Evolutionary conservation across 768 basidiomycete species (phyloP), one percentile per base, ranked within the genome.

Genomic region (Amanita brunnescens): DNA sequence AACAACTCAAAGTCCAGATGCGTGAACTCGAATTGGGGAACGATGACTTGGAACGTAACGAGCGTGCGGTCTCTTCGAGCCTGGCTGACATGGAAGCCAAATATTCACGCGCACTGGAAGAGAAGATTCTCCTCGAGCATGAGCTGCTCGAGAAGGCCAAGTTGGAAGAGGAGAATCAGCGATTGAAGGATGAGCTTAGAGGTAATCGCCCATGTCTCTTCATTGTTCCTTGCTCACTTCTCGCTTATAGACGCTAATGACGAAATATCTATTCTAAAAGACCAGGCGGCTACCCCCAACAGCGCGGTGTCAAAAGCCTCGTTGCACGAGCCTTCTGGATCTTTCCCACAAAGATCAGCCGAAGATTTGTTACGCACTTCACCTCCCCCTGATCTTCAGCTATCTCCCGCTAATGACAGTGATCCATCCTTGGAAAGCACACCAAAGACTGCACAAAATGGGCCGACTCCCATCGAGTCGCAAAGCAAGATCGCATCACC

Each of bases 11-110:
- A 67, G 70, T 86, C 18, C 83, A 87, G 61, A 69, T 92, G 14
- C 80, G 89, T 18, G 91, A 97, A 65, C 73, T 96, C 26, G 95
- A 98, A 69, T 87, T 98, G 81, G 95, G 95, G 42, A 97, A 96
- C 61, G 96, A 99, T 61, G 94, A 98, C 69, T 74, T 99, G 52
- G 96, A 98, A 64, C 78, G 93, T 55, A 94, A 87, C 65, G 95
- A 97, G 63, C 81, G 96, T 24, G 88, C 87, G 46, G 85, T 89
- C 37, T 79, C 86, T 7, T 90, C 86, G 44, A 87, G 80, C 59
- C 68, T 94, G 58, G 87, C 85, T 3, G 87, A 89, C 62, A 74
- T 91, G 59, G 93, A 96, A 69, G 73, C 80, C 58, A 91, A 86
- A 64, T 95, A 98, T 70, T 83, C 92, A 53, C 79, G 84, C 48